Percentiles rank a stretch among this genome's conserved stretches.
phyloP scores from a whole-genome alignment of 2,329 filamentous ascomycete species.

The Aspergillus calidoustus region DNA sequence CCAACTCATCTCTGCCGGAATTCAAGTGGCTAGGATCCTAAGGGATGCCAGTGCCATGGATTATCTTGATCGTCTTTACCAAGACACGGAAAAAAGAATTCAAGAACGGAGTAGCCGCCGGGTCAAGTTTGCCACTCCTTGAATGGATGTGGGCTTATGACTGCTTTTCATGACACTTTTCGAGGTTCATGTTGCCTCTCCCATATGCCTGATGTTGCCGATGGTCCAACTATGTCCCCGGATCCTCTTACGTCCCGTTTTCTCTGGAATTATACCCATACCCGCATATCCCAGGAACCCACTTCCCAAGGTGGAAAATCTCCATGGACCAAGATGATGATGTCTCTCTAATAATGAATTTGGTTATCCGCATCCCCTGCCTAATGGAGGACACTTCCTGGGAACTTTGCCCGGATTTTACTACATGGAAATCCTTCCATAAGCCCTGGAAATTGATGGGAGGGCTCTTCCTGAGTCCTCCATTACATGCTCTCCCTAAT shows the following conservation, averaged over 20 bases:
- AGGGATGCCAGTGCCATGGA: constrained; percentile 85
- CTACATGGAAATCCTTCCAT: constrained; percentile 1
- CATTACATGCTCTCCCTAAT: constrained; percentile 4
- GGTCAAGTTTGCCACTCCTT: constrained; percentile 41
- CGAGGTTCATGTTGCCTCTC: constrained; percentile 19
- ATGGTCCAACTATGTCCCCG: constrained; percentile 1
- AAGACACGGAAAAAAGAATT: constrained; percentile 79
- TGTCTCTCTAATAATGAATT: constrained; percentile 9
- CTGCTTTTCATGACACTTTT: constrained; percentile 4
- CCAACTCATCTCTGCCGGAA: constrained; percentile 83
- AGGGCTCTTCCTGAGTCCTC: constrained; percentile 9
- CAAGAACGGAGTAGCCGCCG: constrained; percentile 61
- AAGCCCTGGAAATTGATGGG: constrained; percentile 9
- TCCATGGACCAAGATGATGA: constrained; percentile 13
- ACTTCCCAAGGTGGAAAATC: not conserved
- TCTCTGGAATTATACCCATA: constrained; percentile 4
- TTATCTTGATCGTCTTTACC: constrained; percentile 79
- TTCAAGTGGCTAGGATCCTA: constrained; percentile 84
- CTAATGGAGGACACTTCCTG: constrained; percentile 7
- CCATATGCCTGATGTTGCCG: constrained; percentile 16
- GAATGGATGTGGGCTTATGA: constrained; percentile 20
- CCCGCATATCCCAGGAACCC: constrained; percentile 5
- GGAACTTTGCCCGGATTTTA: constrained; percentile 5
- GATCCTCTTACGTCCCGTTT: constrained; percentile 7
- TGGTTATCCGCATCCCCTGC: constrained; percentile 16